A percentile compares a stretch with the other conserved stretches of the same genome.
Evolutionary conservation across 2,329 filamentous ascomycete species (phyloP).

Genomic region (Parasarocladium wereldwijsianum): DNA sequence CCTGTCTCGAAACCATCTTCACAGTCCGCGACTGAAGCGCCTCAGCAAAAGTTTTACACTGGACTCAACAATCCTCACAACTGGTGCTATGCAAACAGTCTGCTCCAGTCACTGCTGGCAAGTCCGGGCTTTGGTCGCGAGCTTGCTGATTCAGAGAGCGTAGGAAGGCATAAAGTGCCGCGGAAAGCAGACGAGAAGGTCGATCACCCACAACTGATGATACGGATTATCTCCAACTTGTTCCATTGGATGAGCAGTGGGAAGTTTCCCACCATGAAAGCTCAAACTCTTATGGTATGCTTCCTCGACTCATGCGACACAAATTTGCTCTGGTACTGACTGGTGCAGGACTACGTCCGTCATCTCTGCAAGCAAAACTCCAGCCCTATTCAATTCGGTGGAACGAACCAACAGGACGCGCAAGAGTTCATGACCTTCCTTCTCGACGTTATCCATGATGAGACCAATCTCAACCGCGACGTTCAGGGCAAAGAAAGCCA

Average conservation of each 20-base stretch:
- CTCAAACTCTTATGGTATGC: constrained; percentile 43
- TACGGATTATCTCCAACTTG: constrained; percentile 42
- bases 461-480: constrained; percentile 54
- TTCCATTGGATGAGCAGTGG: constrained; percentile 41
- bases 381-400: constrained; percentile 42
- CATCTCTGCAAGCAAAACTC: constrained; percentile 19
- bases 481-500: constrained; percentile 13
- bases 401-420: constrained; percentile 72
- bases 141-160: constrained; percentile 43
- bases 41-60: constrained; percentile 21
- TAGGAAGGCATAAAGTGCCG: constrained; percentile 51
- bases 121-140: constrained; percentile 54
- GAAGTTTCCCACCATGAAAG: constrained; percentile 34
- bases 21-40: constrained; percentile 4
- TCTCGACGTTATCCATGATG: constrained; percentile 68
- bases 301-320: background rate
- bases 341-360: constrained; percentile 36
- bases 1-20: background rate
- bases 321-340: background rate
- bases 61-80: constrained; percentile 70
- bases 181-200: constrained; percentile 43
- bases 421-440: constrained; percentile 82
- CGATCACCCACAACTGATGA: constrained; percentile 41
- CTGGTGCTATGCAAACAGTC: constrained; percentile 89
- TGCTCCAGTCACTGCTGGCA: constrained; percentile 67